Evolutionary conservation across 306 rosid genomes (phyloP).

Genomic region (Vigna nakashimae): DNA sequence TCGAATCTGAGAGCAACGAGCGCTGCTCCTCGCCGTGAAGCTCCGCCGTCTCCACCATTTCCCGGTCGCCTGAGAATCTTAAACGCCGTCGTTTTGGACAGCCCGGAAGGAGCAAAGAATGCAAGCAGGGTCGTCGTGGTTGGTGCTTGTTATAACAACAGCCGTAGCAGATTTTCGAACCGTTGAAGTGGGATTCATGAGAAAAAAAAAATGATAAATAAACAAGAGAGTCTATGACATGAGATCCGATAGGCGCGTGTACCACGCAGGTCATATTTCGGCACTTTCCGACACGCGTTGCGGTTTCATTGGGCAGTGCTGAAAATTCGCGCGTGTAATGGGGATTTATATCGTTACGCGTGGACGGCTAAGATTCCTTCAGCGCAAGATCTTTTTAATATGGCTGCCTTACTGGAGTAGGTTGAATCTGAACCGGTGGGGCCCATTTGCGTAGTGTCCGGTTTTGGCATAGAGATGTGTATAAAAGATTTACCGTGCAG

Average conservation of each 20-base stretch:
- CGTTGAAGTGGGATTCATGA: conserved; percentile 26
- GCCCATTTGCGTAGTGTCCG: not conserved
- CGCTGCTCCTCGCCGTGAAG: conserved; percentile 60
- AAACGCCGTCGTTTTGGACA: conserved; percentile 38
- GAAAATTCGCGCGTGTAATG: not conserved
- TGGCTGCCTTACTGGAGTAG: conserved; percentile 15
- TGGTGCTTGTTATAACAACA: conserved; percentile 17
- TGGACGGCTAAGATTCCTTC: conserved; percentile 32
- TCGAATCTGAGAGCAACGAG: conserved; percentile 55
- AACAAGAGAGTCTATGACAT: not conserved
- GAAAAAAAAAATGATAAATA: not conserved
- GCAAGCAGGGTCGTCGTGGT: conserved; percentile 18
- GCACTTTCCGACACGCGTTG: not conserved
- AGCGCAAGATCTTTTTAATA: not conserved
- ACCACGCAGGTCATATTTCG: not conserved
- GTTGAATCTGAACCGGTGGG: conserved; percentile 36
- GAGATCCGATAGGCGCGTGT: conserved; percentile 5
- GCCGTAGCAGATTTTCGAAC: conserved; percentile 36
- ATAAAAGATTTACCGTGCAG: not conserved
- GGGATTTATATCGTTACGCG: not conserved
- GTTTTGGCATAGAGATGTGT: not conserved
- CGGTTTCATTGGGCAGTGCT: not conserved
- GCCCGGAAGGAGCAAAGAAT: not conserved
- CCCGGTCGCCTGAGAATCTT: conserved; percentile 14
- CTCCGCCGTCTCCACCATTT: conserved; percentile 62